Percentiles rank a stretch among this genome's conserved stretches.
phyloP scores from a whole-genome alignment of 768 basidiomycete species.

The Mycena capillaripes region DNA sequence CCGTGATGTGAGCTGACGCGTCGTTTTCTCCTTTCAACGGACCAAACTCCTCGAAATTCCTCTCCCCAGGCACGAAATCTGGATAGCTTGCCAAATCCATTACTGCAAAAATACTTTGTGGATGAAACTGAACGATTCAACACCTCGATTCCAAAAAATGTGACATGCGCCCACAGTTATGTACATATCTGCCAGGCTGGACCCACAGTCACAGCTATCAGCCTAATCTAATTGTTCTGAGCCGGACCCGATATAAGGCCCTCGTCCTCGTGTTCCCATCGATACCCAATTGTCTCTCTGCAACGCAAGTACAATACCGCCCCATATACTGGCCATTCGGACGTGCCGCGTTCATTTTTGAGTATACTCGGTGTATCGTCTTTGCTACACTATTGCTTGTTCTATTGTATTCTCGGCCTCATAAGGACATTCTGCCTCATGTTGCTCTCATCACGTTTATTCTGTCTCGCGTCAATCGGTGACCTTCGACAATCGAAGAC shows the following conservation, averaged over 20 bases:
- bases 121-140: neutral
- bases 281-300: neutral
- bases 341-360: too few species aligned
- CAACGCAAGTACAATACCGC: too few species aligned
- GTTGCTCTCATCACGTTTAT: neutral
- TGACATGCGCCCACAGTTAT: conserved; percentile 8
- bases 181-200: neutral
- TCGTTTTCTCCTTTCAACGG: neutral
- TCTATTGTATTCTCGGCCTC: neutral
- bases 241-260: neutral
- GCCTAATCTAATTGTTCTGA: neutral
- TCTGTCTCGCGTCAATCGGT: neutral
- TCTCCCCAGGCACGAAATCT: neutral
- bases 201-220: neutral
- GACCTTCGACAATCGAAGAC: neutral
- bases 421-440: neutral
- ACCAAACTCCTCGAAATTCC: neutral
- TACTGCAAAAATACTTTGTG: neutral
- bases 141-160: neutral
- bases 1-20: conserved; percentile 12
- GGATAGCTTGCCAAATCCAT: neutral
- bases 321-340: too few species aligned
- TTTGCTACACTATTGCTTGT: conserved; percentile 19
- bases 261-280: neutral
- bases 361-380: too few species aligned